A percentile compares a stretch with the other conserved stretches of the same genome.
Conservation (phyloP, 371 early-diverging fungal genomes). For the Actinomortierella ambigua region DNA sequence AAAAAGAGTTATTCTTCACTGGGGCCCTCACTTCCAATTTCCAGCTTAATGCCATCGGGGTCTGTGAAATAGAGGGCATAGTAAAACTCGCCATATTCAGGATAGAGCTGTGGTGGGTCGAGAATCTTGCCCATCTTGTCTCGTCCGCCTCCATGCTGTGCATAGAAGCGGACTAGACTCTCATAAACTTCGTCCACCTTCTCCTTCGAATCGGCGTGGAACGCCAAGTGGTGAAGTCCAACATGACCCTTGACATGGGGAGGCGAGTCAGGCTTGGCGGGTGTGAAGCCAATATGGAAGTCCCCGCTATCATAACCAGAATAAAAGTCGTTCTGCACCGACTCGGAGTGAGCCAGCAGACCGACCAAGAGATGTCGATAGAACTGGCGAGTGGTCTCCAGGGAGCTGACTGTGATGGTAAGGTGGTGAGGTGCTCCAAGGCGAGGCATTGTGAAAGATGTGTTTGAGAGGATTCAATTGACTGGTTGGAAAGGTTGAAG, state of each 20-base stretch:
- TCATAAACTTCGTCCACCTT: conserved; percentile 1
- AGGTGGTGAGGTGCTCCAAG: too few species aligned
- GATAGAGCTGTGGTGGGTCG: conserved; percentile 2
- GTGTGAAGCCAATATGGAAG: not conserved
- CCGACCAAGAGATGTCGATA: conserved; percentile 1
- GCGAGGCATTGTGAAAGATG: too few species aligned
- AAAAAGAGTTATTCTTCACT: too few species aligned
- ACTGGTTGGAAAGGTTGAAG: too few species aligned
- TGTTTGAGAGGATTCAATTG: too few species aligned
- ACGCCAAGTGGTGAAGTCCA: conserved; percentile 6
- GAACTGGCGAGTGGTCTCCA: not conserved
- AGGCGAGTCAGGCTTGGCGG: not conserved
- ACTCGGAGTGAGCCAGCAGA: not conserved
- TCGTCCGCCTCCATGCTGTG: too few species aligned
- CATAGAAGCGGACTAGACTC: not conserved
- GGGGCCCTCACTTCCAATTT: too few species aligned
- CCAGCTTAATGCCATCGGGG: conserved; percentile 7
- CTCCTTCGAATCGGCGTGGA: conserved; percentile 1
- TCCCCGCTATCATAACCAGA: not conserved
- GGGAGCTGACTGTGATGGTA: too few species aligned
- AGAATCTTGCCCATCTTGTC: not conserved
- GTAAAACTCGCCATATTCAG: not conserved
- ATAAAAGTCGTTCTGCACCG: too few species aligned
- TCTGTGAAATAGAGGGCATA: conserved; percentile 8
- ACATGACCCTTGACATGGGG: conserved; percentile 1